These are phyloP conservation scores for Phytophthora lateralis DNA, from an alignment of 352 stramenopile species.

Conservation along the genomic window DNA sequence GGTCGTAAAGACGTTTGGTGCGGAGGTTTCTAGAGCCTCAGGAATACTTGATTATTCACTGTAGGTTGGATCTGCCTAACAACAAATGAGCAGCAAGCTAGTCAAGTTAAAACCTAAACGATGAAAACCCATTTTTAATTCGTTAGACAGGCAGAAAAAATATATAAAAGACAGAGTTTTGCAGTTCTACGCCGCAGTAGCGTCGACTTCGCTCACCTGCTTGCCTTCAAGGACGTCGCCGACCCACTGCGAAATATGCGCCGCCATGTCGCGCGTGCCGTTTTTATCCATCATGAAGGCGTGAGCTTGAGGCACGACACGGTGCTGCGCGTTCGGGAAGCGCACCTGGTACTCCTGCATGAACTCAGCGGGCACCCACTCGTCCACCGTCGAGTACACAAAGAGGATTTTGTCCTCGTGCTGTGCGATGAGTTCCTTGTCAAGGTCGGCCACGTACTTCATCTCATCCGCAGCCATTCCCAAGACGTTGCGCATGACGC, in stretches of 20 bases:
- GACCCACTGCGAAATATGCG: constrained; percentile 64
- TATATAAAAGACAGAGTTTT: neutral
- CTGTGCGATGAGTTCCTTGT: constrained; percentile 39
- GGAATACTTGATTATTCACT: no score
- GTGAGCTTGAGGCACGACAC: constrained; percentile 60
- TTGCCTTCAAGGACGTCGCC: constrained; percentile 39
- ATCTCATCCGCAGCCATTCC: constrained; percentile 76
- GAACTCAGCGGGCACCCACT: constrained; percentile 70
- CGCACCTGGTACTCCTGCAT: constrained; percentile 57
- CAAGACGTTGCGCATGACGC: constrained; percentile 66
- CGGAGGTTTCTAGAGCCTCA: no score
- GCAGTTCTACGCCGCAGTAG: constrained; percentile 17
- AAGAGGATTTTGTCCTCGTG: constrained; percentile 66
- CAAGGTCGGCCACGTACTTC: constrained; percentile 52
- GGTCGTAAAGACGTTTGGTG: no score
- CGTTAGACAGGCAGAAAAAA: constrained; percentile 13
- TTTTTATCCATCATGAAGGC: constrained; percentile 82
- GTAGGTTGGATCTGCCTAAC: no score
- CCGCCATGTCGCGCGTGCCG: constrained; percentile 68
- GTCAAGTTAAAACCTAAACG: no score
- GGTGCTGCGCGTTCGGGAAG: constrained; percentile 52
- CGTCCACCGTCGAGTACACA: constrained; percentile 71
- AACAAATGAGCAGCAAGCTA: no score
- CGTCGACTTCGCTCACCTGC: constrained; percentile 23
- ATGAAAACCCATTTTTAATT: constrained; percentile 3